phyloP scores from a whole-genome alignment of 2,329 filamentous ascomycete species.

The Fusarium setosum region DNA sequence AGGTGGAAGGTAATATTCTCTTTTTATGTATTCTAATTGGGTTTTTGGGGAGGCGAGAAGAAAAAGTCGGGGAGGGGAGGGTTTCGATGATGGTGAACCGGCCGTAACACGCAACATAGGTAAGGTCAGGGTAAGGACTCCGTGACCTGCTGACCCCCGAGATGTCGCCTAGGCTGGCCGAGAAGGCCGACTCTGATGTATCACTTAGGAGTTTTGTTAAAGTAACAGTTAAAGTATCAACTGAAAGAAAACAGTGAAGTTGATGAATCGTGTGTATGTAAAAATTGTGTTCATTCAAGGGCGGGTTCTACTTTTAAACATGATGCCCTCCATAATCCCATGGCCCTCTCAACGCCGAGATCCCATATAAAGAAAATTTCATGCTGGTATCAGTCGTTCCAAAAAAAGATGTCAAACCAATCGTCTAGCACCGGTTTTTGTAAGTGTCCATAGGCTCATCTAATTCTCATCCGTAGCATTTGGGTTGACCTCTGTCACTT shows the following conservation, averaged over 20 bases:
- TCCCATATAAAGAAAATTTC: slow-evolving; percentile 45
- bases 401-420: slow-evolving; percentile 41
- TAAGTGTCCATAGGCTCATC: slow-evolving; percentile 13
- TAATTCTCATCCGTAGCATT: slow-evolving; percentile 51
- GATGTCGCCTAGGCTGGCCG: slow-evolving; percentile 30
- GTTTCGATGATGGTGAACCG: slow-evolving; percentile 20
- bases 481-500: slow-evolving; percentile 68
- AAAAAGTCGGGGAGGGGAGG: slow-evolving; percentile 12
- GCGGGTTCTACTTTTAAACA: slow-evolving; percentile 41
- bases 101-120: slow-evolving; percentile 48
- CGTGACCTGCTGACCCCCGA: slow-evolving; percentile 49
- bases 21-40: slow-evolving; percentile 46
- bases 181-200: slow-evolving; percentile 37
- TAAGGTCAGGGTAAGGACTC: slow-evolving; percentile 68
- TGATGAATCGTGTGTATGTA: slow-evolving; percentile 21
- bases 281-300: slow-evolving; percentile 41
- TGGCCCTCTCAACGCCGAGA: slow-evolving; percentile 50
- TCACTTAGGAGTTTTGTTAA: slow-evolving; percentile 40
- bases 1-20: slow-evolving; percentile 38
- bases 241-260: background rate
- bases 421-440: slow-evolving; percentile 40
- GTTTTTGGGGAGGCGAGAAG: slow-evolving; percentile 33
- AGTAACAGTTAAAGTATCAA: slow-evolving; percentile 12
- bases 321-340: slow-evolving; percentile 45
- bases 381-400: slow-evolving; percentile 51